These are phyloP conservation scores for Hanseniaspora meyeri DNA, from an alignment of 805 yeast genomes.

Conservation along the genomic window DNA sequence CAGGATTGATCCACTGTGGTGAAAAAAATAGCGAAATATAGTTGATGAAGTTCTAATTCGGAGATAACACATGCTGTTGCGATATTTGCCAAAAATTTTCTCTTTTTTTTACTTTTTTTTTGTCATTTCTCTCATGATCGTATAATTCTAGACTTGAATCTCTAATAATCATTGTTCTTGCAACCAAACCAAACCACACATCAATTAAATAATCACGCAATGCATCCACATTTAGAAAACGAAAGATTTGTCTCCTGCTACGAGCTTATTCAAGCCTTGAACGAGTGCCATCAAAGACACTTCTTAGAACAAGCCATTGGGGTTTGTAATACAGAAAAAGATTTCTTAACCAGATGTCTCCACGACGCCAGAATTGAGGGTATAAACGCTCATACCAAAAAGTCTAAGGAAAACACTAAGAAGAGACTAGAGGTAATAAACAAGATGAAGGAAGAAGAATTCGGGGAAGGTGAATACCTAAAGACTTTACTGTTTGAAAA, in stretches of 20 bases:
- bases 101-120: neutral
- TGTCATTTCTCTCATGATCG: neutral
- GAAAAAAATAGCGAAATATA: too few species aligned
- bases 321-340: slow-evolving; percentile 70
- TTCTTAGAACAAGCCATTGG: slow-evolving; percentile 65
- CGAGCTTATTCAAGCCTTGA: slow-evolving; percentile 73
- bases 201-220: slow-evolving; percentile 15
- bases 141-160: too few species aligned
- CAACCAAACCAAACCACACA: neutral
- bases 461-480: slow-evolving; percentile 62
- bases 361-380: slow-evolving; percentile 60
- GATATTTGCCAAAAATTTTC: too few species aligned
- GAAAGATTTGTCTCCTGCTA: slow-evolving; percentile 55
- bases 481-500: slow-evolving; percentile 51
- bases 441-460: slow-evolving; percentile 59
- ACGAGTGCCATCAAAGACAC: slow-evolving; percentile 69
- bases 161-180: too few species aligned
- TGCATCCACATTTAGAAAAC: slow-evolving; percentile 46
- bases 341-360: slow-evolving; percentile 64
- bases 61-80: too few species aligned
- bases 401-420: slow-evolving; percentile 46
- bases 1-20: too few species aligned
- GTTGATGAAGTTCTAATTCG: too few species aligned
- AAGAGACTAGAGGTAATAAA: slow-evolving; percentile 46
- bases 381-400: slow-evolving; percentile 41